Evolutionary conservation across 106 monocot species (phyloP), one percentile per base, ranked within the genome.

Genomic region (Dioscorea zingiberensis): DNA sequence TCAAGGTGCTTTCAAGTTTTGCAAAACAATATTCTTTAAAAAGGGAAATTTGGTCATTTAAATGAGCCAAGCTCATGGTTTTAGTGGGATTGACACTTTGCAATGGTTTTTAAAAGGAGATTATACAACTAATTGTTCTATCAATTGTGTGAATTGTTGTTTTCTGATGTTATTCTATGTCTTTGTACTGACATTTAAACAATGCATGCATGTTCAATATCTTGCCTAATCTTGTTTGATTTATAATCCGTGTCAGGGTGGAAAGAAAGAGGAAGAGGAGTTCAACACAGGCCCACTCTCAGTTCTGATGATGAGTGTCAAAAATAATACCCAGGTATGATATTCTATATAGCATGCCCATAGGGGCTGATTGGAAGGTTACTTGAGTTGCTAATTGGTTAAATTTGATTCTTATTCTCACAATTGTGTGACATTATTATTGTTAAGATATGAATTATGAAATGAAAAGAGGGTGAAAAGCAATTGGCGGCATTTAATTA

Each of bases 261-360:
- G 75, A 68, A 93, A 90, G 79, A 78, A 71, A 25, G 77, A 77
- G 53, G 78, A 78, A 28, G 77, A 77, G 47, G 78, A 78, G 55
- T 78, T 91, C 73, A 87, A 69, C 79, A 84, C 87, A 0, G 87
- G 92, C 13, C 92, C 92, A 26, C 77, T 93, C 8, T 93, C 92
- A 47, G 85, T 93, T 64, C 64, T 93, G 62, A 93, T 93, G 87
- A 82, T 88, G 87, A 85, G 87, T 32, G 92, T 93, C 19, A 93
- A 93, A 67, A 87, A 93, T 68, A 93, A 93, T 38, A 91, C 91
- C 4, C 84, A 91, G 84, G 91, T 77, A 60, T 45, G 44, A n/a
- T 14, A 19, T 10, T n/a, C 57, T 44, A 38, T 6, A 38, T 38
- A 38, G 38, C 4, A 2, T 38, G 38, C 10, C 10, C 38, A 38